A percentile compares a stretch with the other conserved stretches of the same genome.
Conservation (phyloP, 345 rosid genomes). For the Pistacia atlantica region DNA sequence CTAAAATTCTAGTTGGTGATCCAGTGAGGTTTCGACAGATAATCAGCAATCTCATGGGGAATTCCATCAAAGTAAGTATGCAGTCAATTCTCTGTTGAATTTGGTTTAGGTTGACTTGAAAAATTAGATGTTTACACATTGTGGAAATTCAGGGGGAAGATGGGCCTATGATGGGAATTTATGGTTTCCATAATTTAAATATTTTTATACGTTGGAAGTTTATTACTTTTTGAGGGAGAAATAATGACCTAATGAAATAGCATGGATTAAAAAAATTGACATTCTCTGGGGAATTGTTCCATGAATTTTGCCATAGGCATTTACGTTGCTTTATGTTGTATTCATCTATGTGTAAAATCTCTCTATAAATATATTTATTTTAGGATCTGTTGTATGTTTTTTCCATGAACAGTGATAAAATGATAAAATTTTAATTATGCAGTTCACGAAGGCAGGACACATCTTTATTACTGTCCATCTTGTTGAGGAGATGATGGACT, state of each 20-base stretch:
- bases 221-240: neutral
- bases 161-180: neutral
- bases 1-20: conserved; percentile 84
- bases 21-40: conserved; percentile 94
- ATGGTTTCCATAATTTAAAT: neutral
- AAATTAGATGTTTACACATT: neutral
- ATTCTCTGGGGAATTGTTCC: neutral
- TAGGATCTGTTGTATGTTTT: neutral
- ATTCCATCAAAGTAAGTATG: conserved; percentile 80
- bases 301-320: conserved; percentile 1
- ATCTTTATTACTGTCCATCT: conserved; percentile 81
- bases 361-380: neutral
- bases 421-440: conserved; percentile 22
- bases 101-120: neutral
- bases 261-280: neutral
- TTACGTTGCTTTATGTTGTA: neutral
- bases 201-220: neutral
- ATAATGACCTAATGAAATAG: neutral
- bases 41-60: conserved; percentile 93
- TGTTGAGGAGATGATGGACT: conserved; percentile 71
- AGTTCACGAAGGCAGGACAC: conserved; percentile 96
- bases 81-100: conserved; percentile 15
- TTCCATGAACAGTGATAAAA: conserved; percentile 5
- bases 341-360: neutral
- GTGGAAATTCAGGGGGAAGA: neutral